Evolutionary conservation across 2,329 filamentous ascomycete genomes (phyloP), one percentile per base, ranked within the genome.

Genomic region (Scedosporium apiospermum): DNA sequence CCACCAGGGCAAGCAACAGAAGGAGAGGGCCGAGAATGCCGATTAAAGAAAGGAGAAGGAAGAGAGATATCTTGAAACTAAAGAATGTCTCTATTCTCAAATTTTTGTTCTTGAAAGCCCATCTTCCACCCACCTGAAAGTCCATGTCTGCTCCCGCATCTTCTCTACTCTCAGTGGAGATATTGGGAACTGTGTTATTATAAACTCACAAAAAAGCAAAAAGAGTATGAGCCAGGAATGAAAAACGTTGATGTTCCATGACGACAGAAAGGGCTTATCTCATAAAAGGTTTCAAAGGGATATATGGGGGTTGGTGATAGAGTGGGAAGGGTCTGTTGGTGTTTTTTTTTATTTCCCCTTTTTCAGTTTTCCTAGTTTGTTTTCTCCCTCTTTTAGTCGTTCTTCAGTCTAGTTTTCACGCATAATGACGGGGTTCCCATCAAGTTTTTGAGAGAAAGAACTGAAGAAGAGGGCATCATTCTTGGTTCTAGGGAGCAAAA

Each of bases 11-110:
- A 69, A 68, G 55, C 72, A 74, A 63, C 72, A 71, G 58, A 73
- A 74, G 73, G 77, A 82, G 73, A 74, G 80, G 68, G 81, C 79
- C 66, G 80, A 85, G 66, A 80, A 84, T 69, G 82, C 84, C 67
- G 82, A 85, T 68, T 84, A 77, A 74, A 62, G 57, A 41, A 49
- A 21, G 38, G 9, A 12, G 27, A 49, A 55, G 23, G 14, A 49
- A 16, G 23, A 34, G 42, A 14, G 16, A 26, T 23, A 57, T 30
- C 16, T n/a, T n/a, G 30, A 30, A 30, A 27, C n/a, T 57, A n/a
- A 41, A 9, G 12, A n/a, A 41, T 14, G 38, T 41, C 30, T 18
- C 30, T 3, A 23, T 12, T 38, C 30, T 38, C 38, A 10, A 38
- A 41, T 18, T 38, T 12, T 38, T 61, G 21, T 23, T 34, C 34